Conservation (phyloP, 1,284 basidiomycete species). For the Peniophora sp. region DNA sequence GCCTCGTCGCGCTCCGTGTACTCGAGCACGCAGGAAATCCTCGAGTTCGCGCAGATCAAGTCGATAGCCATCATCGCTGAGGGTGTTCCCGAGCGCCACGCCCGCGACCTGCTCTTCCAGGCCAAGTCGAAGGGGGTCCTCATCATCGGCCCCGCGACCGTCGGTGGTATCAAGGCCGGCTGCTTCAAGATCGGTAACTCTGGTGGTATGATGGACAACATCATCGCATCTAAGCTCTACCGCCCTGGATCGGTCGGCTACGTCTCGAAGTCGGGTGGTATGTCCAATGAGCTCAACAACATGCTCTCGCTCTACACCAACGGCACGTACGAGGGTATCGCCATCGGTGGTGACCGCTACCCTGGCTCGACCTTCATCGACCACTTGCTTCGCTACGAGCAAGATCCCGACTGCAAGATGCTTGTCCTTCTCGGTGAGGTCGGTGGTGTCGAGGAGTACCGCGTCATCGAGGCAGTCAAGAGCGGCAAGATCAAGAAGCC, state of each 20-base stretch:
- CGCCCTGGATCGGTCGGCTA: constrained; percentile 96
- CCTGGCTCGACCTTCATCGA: constrained; percentile 99
- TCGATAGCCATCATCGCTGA: constrained; percentile 95
- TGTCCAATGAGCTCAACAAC: constrained; percentile 99
- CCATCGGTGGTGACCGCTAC: constrained; percentile 99
- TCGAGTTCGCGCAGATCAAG: constrained; percentile 65
- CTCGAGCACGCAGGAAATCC: constrained; percentile 87
- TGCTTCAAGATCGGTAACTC: constrained; percentile 99
- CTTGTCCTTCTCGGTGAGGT: constrained; percentile 98
- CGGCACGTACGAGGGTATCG: constrained; percentile 99
- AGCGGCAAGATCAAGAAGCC: constrained; percentile 93
- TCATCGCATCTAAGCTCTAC: constrained; percentile 98
- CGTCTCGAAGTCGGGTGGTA: constrained; percentile 99
- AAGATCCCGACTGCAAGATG: constrained; percentile 97
- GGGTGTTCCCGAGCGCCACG: constrained; percentile 97
- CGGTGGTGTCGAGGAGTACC: constrained; percentile 98
- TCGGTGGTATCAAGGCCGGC: constrained; percentile 99
- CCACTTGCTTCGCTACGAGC: constrained; percentile 96
- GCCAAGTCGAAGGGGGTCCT: constrained; percentile 84
- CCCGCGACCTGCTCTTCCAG: constrained; percentile 90
- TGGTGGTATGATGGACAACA: constrained; percentile 99
- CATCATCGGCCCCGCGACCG: constrained; percentile 97
- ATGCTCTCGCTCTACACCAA: constrained; percentile 96
- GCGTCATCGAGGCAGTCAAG: constrained; percentile 97
- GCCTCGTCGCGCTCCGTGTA: constrained; percentile 93